Evolutionary conservation across 179 eudicot species (phyloP).

Genomic region (Dionaea muscipula): DNA sequence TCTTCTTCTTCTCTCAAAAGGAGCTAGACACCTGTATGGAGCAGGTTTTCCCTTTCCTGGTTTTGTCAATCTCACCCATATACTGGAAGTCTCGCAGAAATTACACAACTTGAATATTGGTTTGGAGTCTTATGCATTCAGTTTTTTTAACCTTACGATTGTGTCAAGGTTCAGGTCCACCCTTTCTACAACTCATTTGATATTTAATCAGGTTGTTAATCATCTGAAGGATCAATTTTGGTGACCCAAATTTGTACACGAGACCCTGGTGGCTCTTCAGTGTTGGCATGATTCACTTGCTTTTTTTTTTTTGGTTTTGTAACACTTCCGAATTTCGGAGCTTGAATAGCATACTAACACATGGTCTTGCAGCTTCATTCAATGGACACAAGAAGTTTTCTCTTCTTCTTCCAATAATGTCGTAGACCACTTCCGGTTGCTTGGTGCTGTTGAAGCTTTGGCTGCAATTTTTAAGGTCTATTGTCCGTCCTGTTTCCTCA

Average conservation of each 20-base stretch:
- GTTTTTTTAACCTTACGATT: too few species aligned
- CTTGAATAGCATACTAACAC: background rate
- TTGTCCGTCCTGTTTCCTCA: slow-evolving; percentile 11
- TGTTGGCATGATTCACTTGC: background rate
- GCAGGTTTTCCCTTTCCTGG: background rate
- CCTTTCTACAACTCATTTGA: too few species aligned
- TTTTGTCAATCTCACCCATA: background rate
- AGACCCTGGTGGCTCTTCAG: background rate
- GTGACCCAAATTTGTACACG: too few species aligned
- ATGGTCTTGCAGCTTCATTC: slow-evolving; percentile 55
- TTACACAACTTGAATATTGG: too few species aligned
- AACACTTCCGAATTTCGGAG: background rate
- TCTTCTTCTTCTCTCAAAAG: slow-evolving; percentile 6
- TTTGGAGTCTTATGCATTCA: too few species aligned
- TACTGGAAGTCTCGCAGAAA: too few species aligned
- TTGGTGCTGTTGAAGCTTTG: slow-evolving; percentile 72
- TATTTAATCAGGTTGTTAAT: too few species aligned
- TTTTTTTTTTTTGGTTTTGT: background rate
- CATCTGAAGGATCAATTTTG: too few species aligned
- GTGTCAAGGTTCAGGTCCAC: too few species aligned
- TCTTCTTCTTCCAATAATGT: slow-evolving; percentile 46
- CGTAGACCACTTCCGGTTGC: slow-evolving; percentile 62
- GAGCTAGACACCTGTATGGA: background rate
- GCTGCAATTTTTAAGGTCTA: slow-evolving; percentile 85
- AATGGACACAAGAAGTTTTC: slow-evolving; percentile 70